Evolutionary conservation across 306 rosid genomes (phyloP).

Genomic region (Inga laurina): DNA sequence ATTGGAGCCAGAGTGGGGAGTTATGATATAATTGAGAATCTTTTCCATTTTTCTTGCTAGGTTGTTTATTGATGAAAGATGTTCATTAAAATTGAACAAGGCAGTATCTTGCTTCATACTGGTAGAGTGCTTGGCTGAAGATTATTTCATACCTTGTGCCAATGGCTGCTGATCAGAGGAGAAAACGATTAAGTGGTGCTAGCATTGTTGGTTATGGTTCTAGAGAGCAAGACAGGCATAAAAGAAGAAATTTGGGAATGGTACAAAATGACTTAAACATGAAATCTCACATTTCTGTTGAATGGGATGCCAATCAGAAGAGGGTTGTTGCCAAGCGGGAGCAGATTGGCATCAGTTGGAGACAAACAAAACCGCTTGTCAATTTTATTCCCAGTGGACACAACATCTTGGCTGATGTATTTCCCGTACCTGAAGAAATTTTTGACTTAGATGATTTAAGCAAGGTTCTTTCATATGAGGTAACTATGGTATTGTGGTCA

Average conservation of each 20-base stretch:
- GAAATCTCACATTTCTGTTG: conserved; percentile 73
- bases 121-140: conserved; percentile 34
- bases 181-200: conserved; percentile 75
- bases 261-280: conserved; percentile 53
- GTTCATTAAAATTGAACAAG: conserved; percentile 34
- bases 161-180: conserved; percentile 94
- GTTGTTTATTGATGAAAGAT: conserved; percentile 31
- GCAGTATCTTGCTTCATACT: conserved; percentile 28
- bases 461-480: conserved; percentile 83
- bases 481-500: conserved; percentile 39
- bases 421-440: conserved; percentile 68
- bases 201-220: conserved; percentile 54
- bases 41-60: conserved; percentile 34
- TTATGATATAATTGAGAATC: conserved; percentile 25
- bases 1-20: conserved; percentile 24
- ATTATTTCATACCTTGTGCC: conserved; percentile 28
- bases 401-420: conserved; percentile 68
- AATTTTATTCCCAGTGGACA: conserved; percentile 43
- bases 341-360: conserved; percentile 85
- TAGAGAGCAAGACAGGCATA: conserved; percentile 63
- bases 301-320: conserved; percentile 79
- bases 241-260: conserved; percentile 57
- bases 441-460: conserved; percentile 66
- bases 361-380: conserved; percentile 58
- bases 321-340: conserved; percentile 83